Evolutionary conservation across 352 stramenopile genomes (phyloP), one percentile per base, ranked within the genome.

Genomic region (Globisporangium irregulare): DNA sequence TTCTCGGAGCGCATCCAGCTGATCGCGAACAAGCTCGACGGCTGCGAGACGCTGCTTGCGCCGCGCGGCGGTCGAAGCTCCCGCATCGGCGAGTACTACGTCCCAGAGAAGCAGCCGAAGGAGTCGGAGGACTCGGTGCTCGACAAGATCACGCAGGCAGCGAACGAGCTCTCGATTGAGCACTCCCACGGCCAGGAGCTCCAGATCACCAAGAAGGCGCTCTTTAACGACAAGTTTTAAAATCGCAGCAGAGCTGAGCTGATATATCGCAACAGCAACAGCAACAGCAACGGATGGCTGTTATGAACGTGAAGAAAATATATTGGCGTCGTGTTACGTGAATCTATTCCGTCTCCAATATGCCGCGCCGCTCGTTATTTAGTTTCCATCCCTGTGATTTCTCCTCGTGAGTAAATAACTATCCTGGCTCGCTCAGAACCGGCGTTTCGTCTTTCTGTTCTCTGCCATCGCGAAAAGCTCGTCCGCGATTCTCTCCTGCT

Each of bases 1-100:
- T 96, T 96, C 59, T 96, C 90, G 27, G 89, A 97, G 70, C 89
- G 90, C 66, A 95, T 97, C 62, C 88, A 93, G 67, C 66, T 91
- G 56, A 75, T 97, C 22, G 83, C 85, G 2, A 92, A 91, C 65
- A 96, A 96, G 62, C 74, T 97, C 14, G 84, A 95, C 34, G 82
- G 83, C 10, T 92, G 77, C 58, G 87, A 94, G 68, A 70, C 83
- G 27, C 77, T 89, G 34, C 64, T 94, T 24, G 76, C 81, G 41
- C 76, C 83, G 36, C 83, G 84, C 14, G 75, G 70, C 9, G 73
- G 81, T 36, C 82, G 87, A 43, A 80, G 77, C n/a, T 79, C 81
- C 9, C 86, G 89, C 29, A 95, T 95, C 68, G 83, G 84, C 15
- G 89, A 94, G 32, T 95, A 94, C 56, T 96, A 94, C 59, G 84